Evolutionary conservation across 768 basidiomycete species (phyloP), one percentile per base, ranked within the genome.

Genomic region (Pleurotus eryngii): DNA sequence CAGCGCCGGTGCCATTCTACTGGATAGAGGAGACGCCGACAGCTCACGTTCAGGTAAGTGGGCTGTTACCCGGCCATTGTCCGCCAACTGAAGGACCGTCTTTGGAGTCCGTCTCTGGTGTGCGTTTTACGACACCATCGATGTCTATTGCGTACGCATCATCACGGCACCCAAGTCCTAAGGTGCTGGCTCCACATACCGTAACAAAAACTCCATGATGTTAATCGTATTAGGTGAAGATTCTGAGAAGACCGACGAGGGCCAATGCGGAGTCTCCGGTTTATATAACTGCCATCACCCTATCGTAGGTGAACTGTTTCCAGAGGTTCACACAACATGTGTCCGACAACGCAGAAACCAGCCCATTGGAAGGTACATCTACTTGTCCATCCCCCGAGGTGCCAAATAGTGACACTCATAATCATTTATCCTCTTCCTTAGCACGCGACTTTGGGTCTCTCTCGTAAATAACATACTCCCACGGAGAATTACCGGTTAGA

Each of bases 81-180:
- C 37, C 17, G 48, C 46, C 49, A 2, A 17, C 24, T 48, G 17
- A 17, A 47, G 40, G 17, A 47, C 27, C 59, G 8, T 42, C 24
- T 4, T 30, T 48, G 35, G 46, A 89, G 90, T 80, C 27, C 82
- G 88, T 35, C 70, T 92, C 38, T 92, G 89, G 88, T 92, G 90
- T 65, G 89, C 84, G 40, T 93, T 93, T 92, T 70, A 92, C 91
- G 5, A 86, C 91, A 22, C 76, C 83, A 17, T 89, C 87, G 67
- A 91, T 93, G 89, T 88, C 90, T 0, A 75, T 92, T 55, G 89
- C 81, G 27, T 90, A 86, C 63, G 82, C 81, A 15, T 84, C 86
- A 15, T 77, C 83, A 35, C 63, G 65, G 42, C 70, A 76, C 54
- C 74, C 77, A 15, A 81, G 76, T 61, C 83, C 86, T 22, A 85